Evolutionary conservation across 495 filamentous ascomycete genomes (phyloP).

Genomic region (Corynascus novoguineensis): DNA sequence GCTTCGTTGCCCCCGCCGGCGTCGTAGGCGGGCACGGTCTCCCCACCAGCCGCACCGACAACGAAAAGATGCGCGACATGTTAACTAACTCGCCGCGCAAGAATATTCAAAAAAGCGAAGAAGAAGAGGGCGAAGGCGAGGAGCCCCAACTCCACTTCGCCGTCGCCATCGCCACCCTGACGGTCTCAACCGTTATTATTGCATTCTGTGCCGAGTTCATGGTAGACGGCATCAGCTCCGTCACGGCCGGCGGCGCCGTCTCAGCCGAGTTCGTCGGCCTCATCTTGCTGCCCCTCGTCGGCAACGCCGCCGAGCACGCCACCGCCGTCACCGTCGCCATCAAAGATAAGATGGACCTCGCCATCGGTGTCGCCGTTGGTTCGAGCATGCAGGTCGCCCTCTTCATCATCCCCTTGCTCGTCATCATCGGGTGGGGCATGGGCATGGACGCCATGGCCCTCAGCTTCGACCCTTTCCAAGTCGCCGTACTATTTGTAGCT

Average conservation of each 20-base stretch:
- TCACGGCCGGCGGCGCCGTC: slow-evolving; percentile 54
- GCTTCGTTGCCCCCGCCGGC: slow-evolving; percentile 55
- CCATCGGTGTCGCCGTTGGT: slow-evolving; percentile 79
- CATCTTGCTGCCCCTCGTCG: slow-evolving; percentile 83
- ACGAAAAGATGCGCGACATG: slow-evolving; percentile 31
- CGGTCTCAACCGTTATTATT: slow-evolving; percentile 68
- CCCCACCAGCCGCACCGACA: slow-evolving; percentile 27
- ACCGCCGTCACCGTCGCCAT: slow-evolving; percentile 80
- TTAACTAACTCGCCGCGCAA: slow-evolving; percentile 12
- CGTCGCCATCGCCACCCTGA: slow-evolving; percentile 66
- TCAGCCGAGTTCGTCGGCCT: slow-evolving; percentile 75
- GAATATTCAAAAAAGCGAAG: slow-evolving; percentile 8
- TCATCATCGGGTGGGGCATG: slow-evolving; percentile 78
- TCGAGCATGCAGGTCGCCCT: slow-evolving; percentile 85
- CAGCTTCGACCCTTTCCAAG: slow-evolving; percentile 75
- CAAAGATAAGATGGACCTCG: slow-evolving; percentile 89
- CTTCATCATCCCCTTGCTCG: slow-evolving; percentile 68
- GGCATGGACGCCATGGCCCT: slow-evolving; percentile 64
- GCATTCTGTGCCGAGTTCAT: slow-evolving; percentile 88
- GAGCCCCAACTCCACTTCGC: slow-evolving; percentile 63
- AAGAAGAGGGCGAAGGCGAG: slow-evolving; percentile 57
- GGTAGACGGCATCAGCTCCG: slow-evolving; percentile 68
- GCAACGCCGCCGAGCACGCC: slow-evolving; percentile 83
- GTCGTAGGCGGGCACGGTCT: slow-evolving; percentile 38
- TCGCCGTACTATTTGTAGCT: slow-evolving; percentile 71